These are phyloP conservation scores for Aspergillus niger DNA, from an alignment of 2,329 filamentous ascomycete species.

Conservation along the genomic window DNA sequence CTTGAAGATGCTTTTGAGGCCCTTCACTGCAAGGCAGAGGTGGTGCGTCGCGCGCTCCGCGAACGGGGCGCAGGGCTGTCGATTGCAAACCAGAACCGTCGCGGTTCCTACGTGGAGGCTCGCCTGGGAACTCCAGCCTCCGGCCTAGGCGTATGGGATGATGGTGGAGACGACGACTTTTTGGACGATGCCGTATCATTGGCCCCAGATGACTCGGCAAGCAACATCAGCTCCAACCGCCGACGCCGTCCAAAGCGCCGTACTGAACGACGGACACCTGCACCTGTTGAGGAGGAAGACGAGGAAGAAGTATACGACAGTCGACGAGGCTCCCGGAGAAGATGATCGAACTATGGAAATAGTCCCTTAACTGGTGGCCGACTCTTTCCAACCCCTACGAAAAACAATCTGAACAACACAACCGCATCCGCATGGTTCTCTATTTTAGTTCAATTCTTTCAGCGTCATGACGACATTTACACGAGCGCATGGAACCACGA, in stretches of 20 bases:
- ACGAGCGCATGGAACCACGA: background rate
- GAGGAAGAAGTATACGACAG: conserved; percentile 38
- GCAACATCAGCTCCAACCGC: conserved; percentile 51
- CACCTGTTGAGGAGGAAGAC: conserved; percentile 51
- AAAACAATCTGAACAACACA: background rate
- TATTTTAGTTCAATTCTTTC: background rate
- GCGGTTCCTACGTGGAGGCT: conserved; percentile 45
- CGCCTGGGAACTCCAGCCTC: conserved; percentile 47
- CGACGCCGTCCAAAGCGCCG: conserved; percentile 49
- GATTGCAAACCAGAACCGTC: conserved; percentile 48
- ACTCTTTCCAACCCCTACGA: background rate
- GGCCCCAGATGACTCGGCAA: conserved; percentile 53
- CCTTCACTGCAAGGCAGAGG: conserved; percentile 81
- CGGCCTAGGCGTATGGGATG: conserved; percentile 39
- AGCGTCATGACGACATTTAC: background rate
- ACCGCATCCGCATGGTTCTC: background rate
- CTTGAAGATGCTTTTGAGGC: conserved; percentile 92
- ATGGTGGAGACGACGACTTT: conserved; percentile 47
- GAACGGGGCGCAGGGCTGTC: conserved; percentile 78
- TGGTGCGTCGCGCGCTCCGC: conserved; percentile 74
- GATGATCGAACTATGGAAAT: conserved; percentile 12
- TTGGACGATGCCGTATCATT: conserved; percentile 49
- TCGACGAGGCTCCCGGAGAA: conserved; percentile 26
- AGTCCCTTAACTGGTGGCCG: too few species aligned
- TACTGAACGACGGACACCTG: conserved; percentile 52